phyloP scores from a whole-genome alignment of 495 filamentous ascomycete species.

The Xylaria sp. region DNA sequence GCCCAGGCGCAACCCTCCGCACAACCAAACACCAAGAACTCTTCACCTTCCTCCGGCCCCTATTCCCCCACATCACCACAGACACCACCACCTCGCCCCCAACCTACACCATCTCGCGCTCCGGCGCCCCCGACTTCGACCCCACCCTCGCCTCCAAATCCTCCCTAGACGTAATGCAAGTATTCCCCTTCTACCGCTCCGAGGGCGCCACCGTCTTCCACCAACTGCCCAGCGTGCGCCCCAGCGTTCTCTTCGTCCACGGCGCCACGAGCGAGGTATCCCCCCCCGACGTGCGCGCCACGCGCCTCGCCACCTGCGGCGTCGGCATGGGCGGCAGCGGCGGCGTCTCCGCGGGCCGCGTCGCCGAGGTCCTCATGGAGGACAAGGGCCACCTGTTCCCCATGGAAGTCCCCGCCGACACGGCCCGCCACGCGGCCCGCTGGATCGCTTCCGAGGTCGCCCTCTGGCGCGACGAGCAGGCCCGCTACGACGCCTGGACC shows the following conservation, averaged over 20 bases:
- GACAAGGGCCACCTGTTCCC: slow-evolving; percentile 82
- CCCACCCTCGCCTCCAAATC: slow-evolving; percentile 24
- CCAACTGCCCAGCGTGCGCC: slow-evolving; percentile 72
- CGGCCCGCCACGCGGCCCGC: slow-evolving; percentile 64
- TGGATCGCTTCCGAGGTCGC: slow-evolving; percentile 71
- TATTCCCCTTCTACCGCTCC: slow-evolving; percentile 75
- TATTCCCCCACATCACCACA: slow-evolving; percentile 35
- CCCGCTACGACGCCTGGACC: slow-evolving; percentile 63
- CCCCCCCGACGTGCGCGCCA: slow-evolving; percentile 52
- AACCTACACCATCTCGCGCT: slow-evolving; percentile 28
- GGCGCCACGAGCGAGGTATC: slow-evolving; percentile 71
- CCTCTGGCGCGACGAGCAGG: slow-evolving; percentile 69
- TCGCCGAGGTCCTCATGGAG: slow-evolving; percentile 69
- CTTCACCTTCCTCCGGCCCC: slow-evolving; percentile 58
- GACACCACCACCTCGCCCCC: not conserved
- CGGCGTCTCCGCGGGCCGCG: slow-evolving; percentile 68
- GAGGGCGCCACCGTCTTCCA: slow-evolving; percentile 69
- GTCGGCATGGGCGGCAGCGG: slow-evolving; percentile 72
- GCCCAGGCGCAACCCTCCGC: slow-evolving; percentile 57
- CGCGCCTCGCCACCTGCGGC: slow-evolving; percentile 71
- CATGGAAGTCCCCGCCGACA: slow-evolving; percentile 74
- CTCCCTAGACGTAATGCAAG: not conserved
- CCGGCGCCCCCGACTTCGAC: slow-evolving; percentile 43
- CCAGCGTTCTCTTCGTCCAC: slow-evolving; percentile 85
- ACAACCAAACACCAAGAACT: slow-evolving; percentile 70